Evolutionary conservation across 83 land plant genomes (phyloP).

Genomic region (Larix sibirica): DNA sequence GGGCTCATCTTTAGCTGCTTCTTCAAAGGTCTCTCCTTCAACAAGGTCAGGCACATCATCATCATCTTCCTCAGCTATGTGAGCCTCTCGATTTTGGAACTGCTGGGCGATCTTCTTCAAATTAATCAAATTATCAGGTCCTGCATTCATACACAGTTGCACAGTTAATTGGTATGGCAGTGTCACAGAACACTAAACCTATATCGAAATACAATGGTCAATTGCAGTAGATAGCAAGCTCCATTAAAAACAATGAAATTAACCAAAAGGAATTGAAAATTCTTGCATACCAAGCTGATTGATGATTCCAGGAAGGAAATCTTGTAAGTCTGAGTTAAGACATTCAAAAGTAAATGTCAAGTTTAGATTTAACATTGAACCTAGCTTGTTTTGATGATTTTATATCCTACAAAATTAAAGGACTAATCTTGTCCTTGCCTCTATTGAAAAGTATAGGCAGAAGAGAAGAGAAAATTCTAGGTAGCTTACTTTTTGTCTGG

Average conservation of each 20-base stretch:
- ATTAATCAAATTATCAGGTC: conserved; percentile 85
- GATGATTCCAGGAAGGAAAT: conserved; percentile 80
- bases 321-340: conserved; percentile 71
- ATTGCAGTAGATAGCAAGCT: background rate
- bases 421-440: background rate
- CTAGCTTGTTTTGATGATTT: background rate
- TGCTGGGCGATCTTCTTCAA: conserved; percentile 86
- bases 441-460: background rate
- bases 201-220: background rate
- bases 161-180: background rate
- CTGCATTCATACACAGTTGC: conserved; percentile 28
- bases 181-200: no score
- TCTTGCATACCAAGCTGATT: conserved; percentile 77
- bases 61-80: conserved; percentile 65
- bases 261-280: background rate
- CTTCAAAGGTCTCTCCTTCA: conserved; percentile 86
- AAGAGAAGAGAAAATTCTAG: background rate
- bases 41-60: conserved; percentile 94
- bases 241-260: background rate
- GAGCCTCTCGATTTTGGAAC: conserved; percentile 67
- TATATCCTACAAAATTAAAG: background rate
- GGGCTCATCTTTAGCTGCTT: conserved; percentile 56
- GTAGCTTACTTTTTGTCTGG: conserved; percentile 78
- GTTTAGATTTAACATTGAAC: background rate
- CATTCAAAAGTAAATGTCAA: conserved; percentile 10